Percentiles rank a stretch among this genome's conserved stretches.
phyloP scores from a whole-genome alignment of 1,284 basidiomycete genomes.

The Tylopilus sp. region DNA sequence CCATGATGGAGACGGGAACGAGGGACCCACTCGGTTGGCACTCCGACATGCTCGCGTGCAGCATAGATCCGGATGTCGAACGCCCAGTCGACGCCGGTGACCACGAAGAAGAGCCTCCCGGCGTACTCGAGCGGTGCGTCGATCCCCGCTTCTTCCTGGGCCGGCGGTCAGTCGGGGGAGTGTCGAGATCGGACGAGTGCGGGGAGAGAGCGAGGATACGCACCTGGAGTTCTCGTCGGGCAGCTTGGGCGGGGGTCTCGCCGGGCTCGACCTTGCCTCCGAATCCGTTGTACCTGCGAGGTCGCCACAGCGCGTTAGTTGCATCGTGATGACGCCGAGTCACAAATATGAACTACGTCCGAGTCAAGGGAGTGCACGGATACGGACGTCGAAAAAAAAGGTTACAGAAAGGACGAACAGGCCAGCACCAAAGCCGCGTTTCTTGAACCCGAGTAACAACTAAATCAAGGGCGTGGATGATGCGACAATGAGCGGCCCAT shows the following conservation, averaged over 20 bases:
- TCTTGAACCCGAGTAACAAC: conserved; percentile 46
- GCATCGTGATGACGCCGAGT: neutral
- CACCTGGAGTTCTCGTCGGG: conserved; percentile 42
- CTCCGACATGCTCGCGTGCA: conserved; percentile 50
- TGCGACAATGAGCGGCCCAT: no score
- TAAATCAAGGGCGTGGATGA: conserved; percentile 16
- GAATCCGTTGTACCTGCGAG: conserved; percentile 46
- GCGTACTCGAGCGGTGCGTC: conserved; percentile 51
- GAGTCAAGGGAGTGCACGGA: neutral
- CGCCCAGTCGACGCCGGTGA: conserved; percentile 47
- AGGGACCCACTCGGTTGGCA: conserved; percentile 52
- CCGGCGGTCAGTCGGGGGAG: neutral
- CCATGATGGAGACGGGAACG: neutral
- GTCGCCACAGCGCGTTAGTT: neutral
- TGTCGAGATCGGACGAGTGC: neutral
- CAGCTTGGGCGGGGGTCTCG: conserved; percentile 40
- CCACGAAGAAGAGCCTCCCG: conserved; percentile 59
- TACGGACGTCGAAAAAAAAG: neutral
- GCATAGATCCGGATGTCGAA: conserved; percentile 66
- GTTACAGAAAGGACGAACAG: conserved; percentile 31
- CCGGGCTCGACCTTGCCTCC: conserved; percentile 46
- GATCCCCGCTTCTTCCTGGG: conserved; percentile 75
- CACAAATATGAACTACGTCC: neutral
- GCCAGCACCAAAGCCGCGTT: conserved; percentile 43
- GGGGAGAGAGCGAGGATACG: neutral